phyloP scores from a whole-genome alignment of 2,329 filamentous ascomycete genomes.

The Aschersonia sp. region DNA sequence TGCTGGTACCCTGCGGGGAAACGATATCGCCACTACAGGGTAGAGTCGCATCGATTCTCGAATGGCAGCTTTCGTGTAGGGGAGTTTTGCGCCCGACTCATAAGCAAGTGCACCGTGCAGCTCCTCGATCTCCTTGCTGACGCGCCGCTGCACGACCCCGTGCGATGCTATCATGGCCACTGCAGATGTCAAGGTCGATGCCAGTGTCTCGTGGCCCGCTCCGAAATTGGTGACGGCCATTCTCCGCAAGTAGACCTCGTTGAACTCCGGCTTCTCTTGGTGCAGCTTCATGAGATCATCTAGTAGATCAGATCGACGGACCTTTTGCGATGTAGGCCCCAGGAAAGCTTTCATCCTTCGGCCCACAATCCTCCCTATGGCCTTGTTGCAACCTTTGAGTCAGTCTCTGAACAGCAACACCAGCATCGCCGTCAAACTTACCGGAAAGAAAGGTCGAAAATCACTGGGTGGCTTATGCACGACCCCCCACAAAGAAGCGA shows the following conservation, averaged over 20 bases:
- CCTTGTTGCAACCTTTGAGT: slow-evolving; percentile 10
- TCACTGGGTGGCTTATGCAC: slow-evolving; percentile 26
- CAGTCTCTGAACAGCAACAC: not conserved
- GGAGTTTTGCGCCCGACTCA: not conserved
- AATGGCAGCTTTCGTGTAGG: slow-evolving; percentile 24
- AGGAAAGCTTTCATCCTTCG: slow-evolving; percentile 17
- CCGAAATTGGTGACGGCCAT: slow-evolving; percentile 41
- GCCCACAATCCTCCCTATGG: slow-evolving; percentile 17
- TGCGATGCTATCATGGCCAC: slow-evolving; percentile 31
- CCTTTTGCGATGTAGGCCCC: slow-evolving; percentile 14
- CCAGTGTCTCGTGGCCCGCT: slow-evolving; percentile 39
- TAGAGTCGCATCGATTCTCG: slow-evolving; percentile 35
- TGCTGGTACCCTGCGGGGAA: slow-evolving; percentile 29
- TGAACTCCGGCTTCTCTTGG: slow-evolving; percentile 28
- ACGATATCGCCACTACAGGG: slow-evolving; percentile 36
- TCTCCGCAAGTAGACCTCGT: slow-evolving; percentile 30
- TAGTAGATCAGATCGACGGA: slow-evolving; percentile 25
- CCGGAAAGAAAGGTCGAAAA: slow-evolving; percentile 35
- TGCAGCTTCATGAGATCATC: slow-evolving; percentile 32
- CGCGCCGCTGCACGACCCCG: slow-evolving; percentile 13
- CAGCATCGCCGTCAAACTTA: slow-evolving; percentile 10
- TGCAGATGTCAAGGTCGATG: slow-evolving; percentile 33
- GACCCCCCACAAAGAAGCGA: slow-evolving; percentile 28
- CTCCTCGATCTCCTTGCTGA: slow-evolving; percentile 18
- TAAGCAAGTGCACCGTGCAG: slow-evolving; percentile 4